phyloP scores from a whole-genome alignment of 108 stramenopile genomes.

The Cyclotella sp. region DNA sequence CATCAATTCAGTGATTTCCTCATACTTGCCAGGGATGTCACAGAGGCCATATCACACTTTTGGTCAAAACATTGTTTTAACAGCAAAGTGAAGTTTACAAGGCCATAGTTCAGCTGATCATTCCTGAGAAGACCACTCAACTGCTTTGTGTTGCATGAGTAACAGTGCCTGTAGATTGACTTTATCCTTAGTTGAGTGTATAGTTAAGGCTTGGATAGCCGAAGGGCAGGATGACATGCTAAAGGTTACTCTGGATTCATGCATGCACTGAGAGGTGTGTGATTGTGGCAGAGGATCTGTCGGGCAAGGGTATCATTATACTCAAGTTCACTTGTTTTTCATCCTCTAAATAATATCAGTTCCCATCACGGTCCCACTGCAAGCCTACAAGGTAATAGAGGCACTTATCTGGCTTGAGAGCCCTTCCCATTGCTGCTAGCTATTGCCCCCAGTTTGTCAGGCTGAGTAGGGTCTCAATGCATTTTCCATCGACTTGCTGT shows the following conservation, averaged over 20 bases:
- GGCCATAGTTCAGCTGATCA: not conserved
- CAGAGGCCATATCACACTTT: constrained; percentile 17
- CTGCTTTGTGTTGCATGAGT: too few species aligned
- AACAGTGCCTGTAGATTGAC: too few species aligned
- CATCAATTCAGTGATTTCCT: not conserved
- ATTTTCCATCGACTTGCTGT: not conserved
- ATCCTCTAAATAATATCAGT: too few species aligned
- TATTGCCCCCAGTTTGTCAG: constrained; percentile 10
- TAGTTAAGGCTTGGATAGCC: too few species aligned
- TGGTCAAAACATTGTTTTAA: constrained; percentile 18
- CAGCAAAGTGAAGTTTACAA: not conserved
- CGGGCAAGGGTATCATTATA: too few species aligned
- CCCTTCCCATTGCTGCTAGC: constrained; percentile 1
- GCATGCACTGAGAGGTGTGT: too few species aligned
- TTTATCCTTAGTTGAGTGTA: too few species aligned
- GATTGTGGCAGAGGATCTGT: too few species aligned
- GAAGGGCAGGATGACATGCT: too few species aligned
- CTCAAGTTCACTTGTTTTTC: too few species aligned
- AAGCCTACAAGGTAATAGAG: constrained; percentile 11
- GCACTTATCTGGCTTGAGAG: constrained; percentile 20
- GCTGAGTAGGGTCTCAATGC: not conserved
- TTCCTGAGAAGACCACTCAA: not conserved
- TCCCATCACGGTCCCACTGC: not conserved
- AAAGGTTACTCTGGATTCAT: too few species aligned
- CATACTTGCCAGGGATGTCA: not conserved